Percentiles rank a stretch among this genome's conserved stretches.
Evolutionary conservation across 495 filamentous ascomycete genomes (phyloP).

Genomic region (Penicillium turbatum): DNA sequence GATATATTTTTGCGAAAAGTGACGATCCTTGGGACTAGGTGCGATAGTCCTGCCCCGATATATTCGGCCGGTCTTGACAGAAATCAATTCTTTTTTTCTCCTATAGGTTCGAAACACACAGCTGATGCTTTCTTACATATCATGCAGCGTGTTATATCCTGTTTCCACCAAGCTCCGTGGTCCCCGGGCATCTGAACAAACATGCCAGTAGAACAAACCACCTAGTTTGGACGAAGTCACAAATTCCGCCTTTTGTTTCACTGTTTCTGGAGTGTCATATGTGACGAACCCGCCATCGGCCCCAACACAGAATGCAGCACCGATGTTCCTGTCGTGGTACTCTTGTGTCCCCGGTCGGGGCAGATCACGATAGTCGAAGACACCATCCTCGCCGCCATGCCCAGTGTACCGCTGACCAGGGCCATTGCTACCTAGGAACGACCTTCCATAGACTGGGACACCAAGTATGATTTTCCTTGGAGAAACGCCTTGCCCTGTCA

Average conservation of each 20-base stretch:
- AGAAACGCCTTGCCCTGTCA: constrained; percentile 63
- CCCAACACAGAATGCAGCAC: constrained; percentile 73
- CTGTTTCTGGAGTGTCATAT: constrained; percentile 81
- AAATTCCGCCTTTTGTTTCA: constrained; percentile 79
- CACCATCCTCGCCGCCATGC: constrained; percentile 69
- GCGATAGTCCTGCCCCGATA: too few relatives aligned
- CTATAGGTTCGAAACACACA: neutral
- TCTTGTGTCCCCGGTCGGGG: constrained; percentile 69
- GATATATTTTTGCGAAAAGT: too few relatives aligned
- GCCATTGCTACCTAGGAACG: constrained; percentile 64
- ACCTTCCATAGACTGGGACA: constrained; percentile 75
- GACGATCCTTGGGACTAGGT: too few relatives aligned
- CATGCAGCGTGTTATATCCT: constrained; percentile 68
- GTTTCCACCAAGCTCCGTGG: constrained; percentile 69
- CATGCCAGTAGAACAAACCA: constrained; percentile 89
- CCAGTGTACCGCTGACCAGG: constrained; percentile 62
- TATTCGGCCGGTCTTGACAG: too few relatives aligned
- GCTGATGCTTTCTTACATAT: constrained; percentile 26
- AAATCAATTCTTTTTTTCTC: neutral
- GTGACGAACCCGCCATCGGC: constrained; percentile 82
- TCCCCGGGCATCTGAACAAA: constrained; percentile 68
- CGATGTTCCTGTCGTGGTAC: constrained; percentile 60
- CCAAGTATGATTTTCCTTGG: constrained; percentile 73
- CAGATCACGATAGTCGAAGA: constrained; percentile 76
- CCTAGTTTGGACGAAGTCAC: constrained; percentile 72